Base-by-base conservation (phyloP, 257 asterid species). In the Pogostemon cablin region DNA sequence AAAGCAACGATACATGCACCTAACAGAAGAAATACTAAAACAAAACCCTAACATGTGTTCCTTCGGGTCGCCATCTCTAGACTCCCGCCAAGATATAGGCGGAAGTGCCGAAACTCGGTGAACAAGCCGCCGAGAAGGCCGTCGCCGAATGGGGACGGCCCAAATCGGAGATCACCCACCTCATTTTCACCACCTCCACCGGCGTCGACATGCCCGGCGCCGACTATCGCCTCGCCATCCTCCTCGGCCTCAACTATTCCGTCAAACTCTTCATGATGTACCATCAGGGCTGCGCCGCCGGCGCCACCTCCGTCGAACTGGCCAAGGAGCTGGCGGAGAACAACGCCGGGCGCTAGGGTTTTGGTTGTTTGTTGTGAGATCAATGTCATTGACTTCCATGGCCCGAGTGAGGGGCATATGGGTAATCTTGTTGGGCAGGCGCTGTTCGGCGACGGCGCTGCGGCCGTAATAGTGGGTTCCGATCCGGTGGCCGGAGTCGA, bases 161-260 rank as follows among this genome's bases (percentile, higher is more conserved):
- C 3, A 86, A 88, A 11, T 88, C 96, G 2, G 83, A 79, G 43
- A 90, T 90, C 65, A 88, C 90, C 35, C 97, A 88, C 82, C 66
- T 90, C 4, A 67, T 90, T 6, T 90, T 90, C 74, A 87, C 95
- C 74, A 86, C 96, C 71, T 84, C 91, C 38, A 83, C 87, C 75
- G 96, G 96, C 43, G 93, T 88, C 44, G 93, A 90, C 88, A 90
- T 90, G 90, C 95, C 97, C 6, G 95, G 97, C 6, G 15, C 15
- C 15, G 15, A 15, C 15, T 15, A 15, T 15, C 15, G 15, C 15
- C 15, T 20, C 25, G 25, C 25, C 25, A 20, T 20, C 25, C 25
- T 20, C 25, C 25, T 20, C 25, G 25, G 25, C 25, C 25, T 20
- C 25, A 20, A 20, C 25, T 0, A 1, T 20, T 20, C 25, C 25